Conservation (phyloP, 2,329 filamentous ascomycete species). For the Alternaria ventricosa region DNA sequence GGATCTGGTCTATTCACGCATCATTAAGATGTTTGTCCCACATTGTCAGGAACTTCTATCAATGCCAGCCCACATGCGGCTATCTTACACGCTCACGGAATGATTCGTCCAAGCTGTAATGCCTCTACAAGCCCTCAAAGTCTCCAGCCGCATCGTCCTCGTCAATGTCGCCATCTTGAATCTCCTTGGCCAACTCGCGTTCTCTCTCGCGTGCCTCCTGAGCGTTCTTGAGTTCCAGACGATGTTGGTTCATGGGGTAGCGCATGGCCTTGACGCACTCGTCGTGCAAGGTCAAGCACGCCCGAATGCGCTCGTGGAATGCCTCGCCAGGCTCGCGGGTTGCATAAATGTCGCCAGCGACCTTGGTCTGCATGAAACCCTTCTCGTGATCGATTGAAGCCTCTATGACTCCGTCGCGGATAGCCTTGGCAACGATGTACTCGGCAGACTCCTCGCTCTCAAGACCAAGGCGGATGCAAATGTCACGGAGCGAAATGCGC, state of each 20-base stretch:
- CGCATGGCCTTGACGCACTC: slow-evolving; percentile 99
- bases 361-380: slow-evolving; percentile 98
- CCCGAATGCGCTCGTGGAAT: slow-evolving; percentile 95
- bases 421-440: slow-evolving; percentile 99
- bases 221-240: slow-evolving; percentile 95
- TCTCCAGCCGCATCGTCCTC: slow-evolving; percentile 95
- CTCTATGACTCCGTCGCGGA: slow-evolving; percentile 96
- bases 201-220: slow-evolving; percentile 97
- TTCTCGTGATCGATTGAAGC: slow-evolving; percentile 91
- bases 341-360: slow-evolving; percentile 93
- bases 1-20: slow-evolving; percentile 28
- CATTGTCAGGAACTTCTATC: slow-evolving; percentile 25
- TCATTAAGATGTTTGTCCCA: slow-evolving; percentile 25
- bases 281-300: slow-evolving; percentile 89
- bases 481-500: slow-evolving; percentile 93
- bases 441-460: slow-evolving; percentile 97
- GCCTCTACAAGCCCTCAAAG: slow-evolving; percentile 85
- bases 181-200: slow-evolving; percentile 97
- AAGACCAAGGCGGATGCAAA: slow-evolving; percentile 91
- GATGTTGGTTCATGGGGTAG: slow-evolving; percentile 99
- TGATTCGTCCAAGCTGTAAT: slow-evolving; percentile 1
- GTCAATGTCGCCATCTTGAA: slow-evolving; percentile 95
- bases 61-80: slow-evolving; percentile 25
- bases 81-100: slow-evolving; percentile 25
- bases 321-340: slow-evolving; percentile 95